A percentile compares a stretch with the other conserved stretches of the same genome.
These are phyloP conservation scores for Plasmodium fragile DNA, from an alignment of 169 alveolate species.

Conservation along the genomic window DNA sequence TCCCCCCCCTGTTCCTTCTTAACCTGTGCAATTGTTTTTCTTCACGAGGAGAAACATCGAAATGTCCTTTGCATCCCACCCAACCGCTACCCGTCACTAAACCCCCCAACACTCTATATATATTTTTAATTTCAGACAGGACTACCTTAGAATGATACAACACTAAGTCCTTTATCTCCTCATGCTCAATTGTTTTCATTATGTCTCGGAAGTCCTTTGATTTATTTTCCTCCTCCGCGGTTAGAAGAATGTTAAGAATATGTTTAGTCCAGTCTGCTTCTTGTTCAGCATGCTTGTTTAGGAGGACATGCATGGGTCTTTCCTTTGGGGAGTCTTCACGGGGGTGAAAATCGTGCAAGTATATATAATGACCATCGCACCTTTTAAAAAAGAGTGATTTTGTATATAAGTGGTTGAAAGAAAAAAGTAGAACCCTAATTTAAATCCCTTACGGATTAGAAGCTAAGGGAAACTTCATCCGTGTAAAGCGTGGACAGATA, in stretches of 20 bases:
- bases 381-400: neutral
- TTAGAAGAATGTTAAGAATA: constrained; percentile 3
- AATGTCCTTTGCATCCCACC: neutral
- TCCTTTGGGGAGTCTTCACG: neutral
- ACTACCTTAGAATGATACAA: neutral
- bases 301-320: neutral
- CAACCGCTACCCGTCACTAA: neutral
- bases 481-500: neutral
- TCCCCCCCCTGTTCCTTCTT: neutral
- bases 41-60: neutral
- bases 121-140: neutral
- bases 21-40: neutral
- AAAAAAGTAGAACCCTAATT: neutral
- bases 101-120: constrained; percentile 2
- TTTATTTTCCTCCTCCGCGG: constrained; percentile 17
- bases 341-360: neutral
- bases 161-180: constrained; percentile 36
- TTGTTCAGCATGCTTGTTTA: neutral
- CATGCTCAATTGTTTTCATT: constrained; percentile 33
- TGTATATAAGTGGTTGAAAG: neutral
- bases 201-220: neutral
- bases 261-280: neutral
- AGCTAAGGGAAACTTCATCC: neutral
- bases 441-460: neutral
- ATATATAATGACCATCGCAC: neutral